These are phyloP conservation scores for Achlya hypogyna DNA, from an alignment of 352 stramenopile genomes.

Conservation along the genomic window DNA sequence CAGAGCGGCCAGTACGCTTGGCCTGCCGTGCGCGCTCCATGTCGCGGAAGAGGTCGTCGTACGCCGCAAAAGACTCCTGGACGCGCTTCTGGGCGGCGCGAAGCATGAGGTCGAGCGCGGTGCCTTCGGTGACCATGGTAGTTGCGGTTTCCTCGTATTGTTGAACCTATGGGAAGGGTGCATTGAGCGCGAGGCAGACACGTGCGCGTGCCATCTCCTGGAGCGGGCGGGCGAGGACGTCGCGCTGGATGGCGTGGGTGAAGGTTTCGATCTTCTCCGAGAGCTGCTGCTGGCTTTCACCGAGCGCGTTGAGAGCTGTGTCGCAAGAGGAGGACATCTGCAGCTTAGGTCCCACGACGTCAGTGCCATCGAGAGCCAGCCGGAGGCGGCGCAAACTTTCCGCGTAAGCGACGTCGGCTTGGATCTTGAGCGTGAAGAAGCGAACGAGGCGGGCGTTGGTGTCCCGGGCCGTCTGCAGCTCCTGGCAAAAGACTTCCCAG, in stretches of 20 bases:
- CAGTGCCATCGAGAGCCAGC: conserved; percentile 31
- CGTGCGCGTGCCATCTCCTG: conserved; percentile 57
- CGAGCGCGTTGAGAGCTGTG: conserved; percentile 49
- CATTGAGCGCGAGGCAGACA: neutral
- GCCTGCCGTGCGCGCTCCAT: conserved; percentile 35
- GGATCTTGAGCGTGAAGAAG: conserved; percentile 56
- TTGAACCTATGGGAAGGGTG: conserved; percentile 9
- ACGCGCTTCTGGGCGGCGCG: conserved; percentile 48
- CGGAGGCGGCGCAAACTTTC: conserved; percentile 58
- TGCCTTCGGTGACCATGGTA: conserved; percentile 43
- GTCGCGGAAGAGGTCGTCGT: conserved; percentile 47
- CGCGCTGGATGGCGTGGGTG: conserved; percentile 55
- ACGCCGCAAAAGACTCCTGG: conserved; percentile 43
- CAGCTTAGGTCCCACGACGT: conserved; percentile 16
- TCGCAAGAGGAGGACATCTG: conserved; percentile 38
- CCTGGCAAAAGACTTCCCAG: conserved; percentile 70
- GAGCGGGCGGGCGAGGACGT: conserved; percentile 54
- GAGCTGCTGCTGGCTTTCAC: conserved; percentile 67
- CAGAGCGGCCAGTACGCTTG: neutral
- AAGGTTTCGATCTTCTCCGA: conserved; percentile 70
- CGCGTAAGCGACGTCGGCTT: conserved; percentile 66
- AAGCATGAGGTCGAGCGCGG: conserved; percentile 42
- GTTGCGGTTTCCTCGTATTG: conserved; percentile 51
- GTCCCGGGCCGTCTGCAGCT: conserved; percentile 51
- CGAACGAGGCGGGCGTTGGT: conserved; percentile 54